Conservation (phyloP, 129 eudicot genomes). For the Flaveria trinervia region DNA sequence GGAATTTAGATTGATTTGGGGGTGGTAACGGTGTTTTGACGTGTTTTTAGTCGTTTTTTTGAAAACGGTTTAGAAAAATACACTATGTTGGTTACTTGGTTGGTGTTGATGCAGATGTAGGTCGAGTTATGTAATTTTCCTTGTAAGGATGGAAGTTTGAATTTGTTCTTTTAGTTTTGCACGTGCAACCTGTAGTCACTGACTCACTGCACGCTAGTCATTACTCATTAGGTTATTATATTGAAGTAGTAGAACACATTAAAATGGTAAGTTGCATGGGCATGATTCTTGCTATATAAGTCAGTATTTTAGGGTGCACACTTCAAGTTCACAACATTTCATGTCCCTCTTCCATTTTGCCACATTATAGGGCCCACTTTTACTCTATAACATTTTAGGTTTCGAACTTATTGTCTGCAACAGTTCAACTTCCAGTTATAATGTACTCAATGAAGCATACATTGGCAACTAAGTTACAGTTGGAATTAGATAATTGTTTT, state of each 20-base stretch:
- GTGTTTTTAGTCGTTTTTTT: neutral
- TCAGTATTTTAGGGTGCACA: neutral
- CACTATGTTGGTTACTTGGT: neutral
- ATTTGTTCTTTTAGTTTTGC: too few relatives aligned
- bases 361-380: neutral
- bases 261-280: neutral
- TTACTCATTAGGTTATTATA: slow-evolving; percentile 7
- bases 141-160: too few relatives aligned
- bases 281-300: neutral
- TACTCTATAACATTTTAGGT: neutral
- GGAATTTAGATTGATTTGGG: neutral
- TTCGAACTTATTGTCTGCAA: neutral
- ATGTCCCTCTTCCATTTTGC: neutral
- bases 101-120: neutral
- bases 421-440: neutral
- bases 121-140: neutral
- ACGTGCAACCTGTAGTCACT: neutral
- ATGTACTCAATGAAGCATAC: neutral
- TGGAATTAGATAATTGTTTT: neutral
- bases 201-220: neutral
- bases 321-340: neutral
- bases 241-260: slow-evolving; percentile 20
- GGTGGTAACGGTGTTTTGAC: neutral
- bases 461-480: neutral
- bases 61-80: neutral